These are phyloP conservation scores for Zymoseptoria pseudotritici DNA, from an alignment of 2,329 filamentous ascomycete genomes.

Conservation along the genomic window DNA sequence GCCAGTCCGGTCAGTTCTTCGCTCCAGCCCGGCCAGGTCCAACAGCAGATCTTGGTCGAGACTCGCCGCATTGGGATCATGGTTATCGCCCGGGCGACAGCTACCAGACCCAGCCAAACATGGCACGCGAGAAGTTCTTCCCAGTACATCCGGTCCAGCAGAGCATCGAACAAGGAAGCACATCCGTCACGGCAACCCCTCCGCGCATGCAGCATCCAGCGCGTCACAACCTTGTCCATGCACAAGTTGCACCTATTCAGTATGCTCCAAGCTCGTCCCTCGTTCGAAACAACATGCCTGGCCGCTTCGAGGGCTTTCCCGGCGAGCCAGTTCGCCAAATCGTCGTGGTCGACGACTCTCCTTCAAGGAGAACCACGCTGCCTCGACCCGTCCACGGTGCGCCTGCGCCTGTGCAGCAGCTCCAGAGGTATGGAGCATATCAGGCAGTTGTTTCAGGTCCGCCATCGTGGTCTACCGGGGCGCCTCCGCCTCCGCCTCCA, in stretches of 20 bases:
- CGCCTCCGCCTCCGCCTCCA: background rate
- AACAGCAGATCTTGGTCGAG: background rate
- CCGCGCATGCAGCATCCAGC: background rate
- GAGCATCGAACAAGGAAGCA: background rate
- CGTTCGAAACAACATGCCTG: constrained; percentile 2
- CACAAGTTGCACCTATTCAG: constrained; percentile 18
- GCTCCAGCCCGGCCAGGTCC: background rate
- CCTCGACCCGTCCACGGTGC: constrained; percentile 26
- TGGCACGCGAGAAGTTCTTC: background rate
- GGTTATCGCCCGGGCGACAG: background rate
- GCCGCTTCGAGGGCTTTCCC: background rate
- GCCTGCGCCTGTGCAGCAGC: constrained; percentile 28
- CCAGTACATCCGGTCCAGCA: background rate
- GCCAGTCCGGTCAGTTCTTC: background rate
- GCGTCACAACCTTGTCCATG: constrained; percentile 12
- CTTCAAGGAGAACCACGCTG: constrained; percentile 2
- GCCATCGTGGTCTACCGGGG: background rate
- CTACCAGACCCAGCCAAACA: background rate
- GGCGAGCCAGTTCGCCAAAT: background rate
- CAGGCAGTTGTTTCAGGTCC: background rate
- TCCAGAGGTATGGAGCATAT: constrained; percentile 6
- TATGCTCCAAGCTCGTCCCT: constrained; percentile 9
- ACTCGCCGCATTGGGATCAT: background rate
- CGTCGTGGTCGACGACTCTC: constrained; percentile 8
- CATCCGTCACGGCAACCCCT: background rate